Conservation (phyloP, 1,139 yeast genomes). For the Debaryomyces udenii region DNA sequence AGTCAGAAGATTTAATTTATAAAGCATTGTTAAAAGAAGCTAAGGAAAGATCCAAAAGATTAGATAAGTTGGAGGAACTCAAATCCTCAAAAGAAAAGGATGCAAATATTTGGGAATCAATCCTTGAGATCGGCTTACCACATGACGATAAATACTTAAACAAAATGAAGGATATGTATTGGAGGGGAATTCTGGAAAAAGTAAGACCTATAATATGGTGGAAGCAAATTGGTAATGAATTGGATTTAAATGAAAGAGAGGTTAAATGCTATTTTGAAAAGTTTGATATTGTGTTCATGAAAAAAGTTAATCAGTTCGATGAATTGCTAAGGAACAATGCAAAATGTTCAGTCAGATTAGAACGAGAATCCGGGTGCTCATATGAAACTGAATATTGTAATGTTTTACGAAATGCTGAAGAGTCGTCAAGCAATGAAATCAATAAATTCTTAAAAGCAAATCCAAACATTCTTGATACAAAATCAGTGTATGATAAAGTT, state of each 20-base stretch:
- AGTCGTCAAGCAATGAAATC: constrained; percentile 7
- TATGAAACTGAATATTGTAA: background rate
- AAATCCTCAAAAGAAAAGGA: constrained; percentile 38
- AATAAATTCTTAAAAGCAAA: constrained; percentile 6
- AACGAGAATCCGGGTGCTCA: constrained; percentile 3
- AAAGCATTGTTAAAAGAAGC: constrained; percentile 49
- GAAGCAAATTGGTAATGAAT: constrained; percentile 42
- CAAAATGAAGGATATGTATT: constrained; percentile 54
- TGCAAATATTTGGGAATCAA: constrained; percentile 44
- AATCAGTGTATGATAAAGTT: constrained; percentile 15
- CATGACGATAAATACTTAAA: constrained; percentile 25
- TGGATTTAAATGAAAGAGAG: constrained; percentile 19
- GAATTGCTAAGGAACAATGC: constrained; percentile 12
- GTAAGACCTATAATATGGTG: constrained; percentile 58
- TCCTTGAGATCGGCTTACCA: constrained; percentile 23
- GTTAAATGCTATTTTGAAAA: constrained; percentile 24
- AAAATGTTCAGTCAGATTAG: constrained; percentile 16
- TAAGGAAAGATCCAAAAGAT: constrained; percentile 32
- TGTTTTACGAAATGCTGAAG: constrained; percentile 4
- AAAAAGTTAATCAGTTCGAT: constrained; percentile 6
- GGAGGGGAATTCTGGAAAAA: constrained; percentile 64
- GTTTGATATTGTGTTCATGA: constrained; percentile 8
- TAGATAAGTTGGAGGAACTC: constrained; percentile 28
- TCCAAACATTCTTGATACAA: constrained; percentile 11
- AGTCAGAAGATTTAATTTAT: constrained; percentile 54